Evolutionary conservation across 2,329 filamentous ascomycete species (phyloP), one percentile per base, ranked within the genome.

Genomic region (Stromatinia cepivora): DNA sequence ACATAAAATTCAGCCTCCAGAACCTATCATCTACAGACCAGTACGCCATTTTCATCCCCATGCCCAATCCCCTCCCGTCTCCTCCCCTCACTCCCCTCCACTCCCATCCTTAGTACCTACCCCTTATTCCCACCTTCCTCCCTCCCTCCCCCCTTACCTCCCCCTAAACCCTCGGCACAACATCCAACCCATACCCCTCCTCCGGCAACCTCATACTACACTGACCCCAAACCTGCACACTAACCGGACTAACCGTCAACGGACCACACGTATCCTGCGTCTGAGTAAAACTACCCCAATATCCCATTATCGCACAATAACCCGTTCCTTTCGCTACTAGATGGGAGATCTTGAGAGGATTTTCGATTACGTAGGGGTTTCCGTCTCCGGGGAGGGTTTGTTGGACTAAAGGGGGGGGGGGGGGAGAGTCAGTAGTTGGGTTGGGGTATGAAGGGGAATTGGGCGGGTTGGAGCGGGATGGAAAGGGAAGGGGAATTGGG

Each of bases 361-460:
- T 39, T 17, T 52, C 48, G 3, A 64, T 64, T 1, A 50, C 45
- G 9, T 64, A 52, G 45, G 36, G 31, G 4, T 34, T 39, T 28
- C 61, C 31, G 25, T 64, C 46, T 9, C 28, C 46, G 15, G 61
- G 46, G 31, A 64, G 52, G 11, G 61, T 52, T 39, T 64, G 61
- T 13, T 52, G 46, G 22, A 64, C 31, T 50, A 52, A 45, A 31
- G 1, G 28, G 20, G 9, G 45, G 31, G 20, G 9, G 5, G 1
- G 36, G 4, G 9, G 5, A 2, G 36, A 4, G 11, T 34, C 20
- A 3, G 42, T 63, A 3, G 3, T 50, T n/a, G 22, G 8, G 5
- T n/a, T 13, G 13, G 50, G 50, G 25, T 3, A 3, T n/a, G 25
- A 15, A 20, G 1, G 25, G 15, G 58, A 0, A 22, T 22, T 3